phyloP scores from a whole-genome alignment of 78 protist species.

The Bodo saltans region DNA sequence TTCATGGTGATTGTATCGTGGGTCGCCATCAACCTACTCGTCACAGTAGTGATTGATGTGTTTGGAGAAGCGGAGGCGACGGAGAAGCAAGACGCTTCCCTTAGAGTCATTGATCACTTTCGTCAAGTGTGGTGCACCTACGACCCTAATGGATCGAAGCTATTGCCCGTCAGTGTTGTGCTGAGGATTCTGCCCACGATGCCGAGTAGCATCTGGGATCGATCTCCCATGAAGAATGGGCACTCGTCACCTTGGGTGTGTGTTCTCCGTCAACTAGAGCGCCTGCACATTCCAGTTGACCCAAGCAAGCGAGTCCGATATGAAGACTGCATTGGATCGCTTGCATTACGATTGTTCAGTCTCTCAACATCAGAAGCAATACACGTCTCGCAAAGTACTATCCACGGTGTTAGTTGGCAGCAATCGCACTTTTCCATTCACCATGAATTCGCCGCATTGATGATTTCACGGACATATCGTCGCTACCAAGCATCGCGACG shows the following conservation, averaged over 20 bases:
- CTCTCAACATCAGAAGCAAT: neutral
- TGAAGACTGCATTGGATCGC: neutral
- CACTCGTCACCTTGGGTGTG: neutral
- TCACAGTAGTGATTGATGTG: conserved; percentile 12
- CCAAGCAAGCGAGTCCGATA: neutral
- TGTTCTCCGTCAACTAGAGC: neutral
- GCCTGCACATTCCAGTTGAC: conserved; percentile 1
- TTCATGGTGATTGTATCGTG: conserved; percentile 15
- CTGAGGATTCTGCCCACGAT: neutral
- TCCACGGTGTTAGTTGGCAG: neutral
- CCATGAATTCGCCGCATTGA: neutral
- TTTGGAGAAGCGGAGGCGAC: neutral
- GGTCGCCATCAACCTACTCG: conserved; percentile 1
- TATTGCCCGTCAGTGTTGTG: neutral
- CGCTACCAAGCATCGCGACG: neutral
- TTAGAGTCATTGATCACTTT: neutral
- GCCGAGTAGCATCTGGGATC: neutral
- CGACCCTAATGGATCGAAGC: neutral
- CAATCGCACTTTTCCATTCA: neutral
- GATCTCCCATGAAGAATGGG: neutral
- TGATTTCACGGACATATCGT: neutral
- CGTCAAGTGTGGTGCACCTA: neutral
- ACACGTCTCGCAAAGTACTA: neutral
- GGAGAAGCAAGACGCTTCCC: neutral
- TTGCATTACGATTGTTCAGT: neutral